Conservation (phyloP, 169 alveolate species). For the Plasmodium gaboni region DNA sequence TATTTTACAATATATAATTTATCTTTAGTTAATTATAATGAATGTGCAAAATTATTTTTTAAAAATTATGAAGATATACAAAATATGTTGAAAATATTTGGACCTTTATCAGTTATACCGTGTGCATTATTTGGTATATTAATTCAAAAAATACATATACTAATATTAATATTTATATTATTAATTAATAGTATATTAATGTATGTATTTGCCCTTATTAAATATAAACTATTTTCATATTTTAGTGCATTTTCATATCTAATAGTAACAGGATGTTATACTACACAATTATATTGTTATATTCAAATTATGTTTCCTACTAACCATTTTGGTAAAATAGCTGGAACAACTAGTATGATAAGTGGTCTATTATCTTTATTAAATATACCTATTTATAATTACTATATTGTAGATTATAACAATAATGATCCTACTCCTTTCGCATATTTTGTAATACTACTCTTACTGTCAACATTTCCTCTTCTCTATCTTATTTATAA, state of each 20-base stretch:
- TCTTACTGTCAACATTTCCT: conserved; percentile 39
- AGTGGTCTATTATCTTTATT: conserved; percentile 82
- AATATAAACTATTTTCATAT: conserved; percentile 66
- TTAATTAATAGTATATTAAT: conserved; percentile 69
- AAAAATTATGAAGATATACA: conserved; percentile 56
- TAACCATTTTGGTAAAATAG: conserved; percentile 78
- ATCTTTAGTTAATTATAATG: conserved; percentile 71
- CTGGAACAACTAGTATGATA: conserved; percentile 78
- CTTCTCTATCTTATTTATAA: conserved; percentile 30
- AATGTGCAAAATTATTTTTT: conserved; percentile 72
- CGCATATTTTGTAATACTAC: conserved; percentile 56
- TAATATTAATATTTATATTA: conserved; percentile 44
- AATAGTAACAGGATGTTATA: conserved; percentile 79
- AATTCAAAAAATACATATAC: conserved; percentile 39
- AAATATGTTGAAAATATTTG: conserved; percentile 41
- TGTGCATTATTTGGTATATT: conserved; percentile 57
- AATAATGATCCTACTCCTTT: conserved; percentile 44
- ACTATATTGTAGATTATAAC: conserved; percentile 41
- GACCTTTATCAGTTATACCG: conserved; percentile 57
- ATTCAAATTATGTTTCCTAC: conserved; percentile 78
- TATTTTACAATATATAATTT: conserved; percentile 64
- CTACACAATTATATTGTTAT: conserved; percentile 79
- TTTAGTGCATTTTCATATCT: conserved; percentile 73
- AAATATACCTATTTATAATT: conserved; percentile 77
- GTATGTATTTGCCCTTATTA: conserved; percentile 69